Evolutionary conservation across 768 basidiomycete species (phyloP), one percentile per base, ranked within the genome.

Genomic region (Boletus sensibilis): DNA sequence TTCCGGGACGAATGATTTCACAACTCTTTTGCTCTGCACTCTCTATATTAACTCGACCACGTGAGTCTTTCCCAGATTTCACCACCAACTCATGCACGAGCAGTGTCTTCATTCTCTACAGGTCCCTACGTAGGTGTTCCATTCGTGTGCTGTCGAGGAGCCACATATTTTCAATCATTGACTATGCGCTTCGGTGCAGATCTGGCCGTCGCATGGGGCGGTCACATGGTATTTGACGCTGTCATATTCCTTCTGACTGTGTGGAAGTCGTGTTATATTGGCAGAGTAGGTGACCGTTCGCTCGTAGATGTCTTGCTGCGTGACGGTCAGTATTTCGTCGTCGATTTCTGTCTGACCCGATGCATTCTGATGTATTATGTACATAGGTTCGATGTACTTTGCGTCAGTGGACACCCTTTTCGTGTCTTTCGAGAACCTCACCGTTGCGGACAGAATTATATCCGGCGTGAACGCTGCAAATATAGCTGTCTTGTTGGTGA

Each of bases 191-290:
- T 42, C 1, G 21, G 25, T 11, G 18, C 25, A 65, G 63, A 52
- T 23, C n/a, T 50, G 2, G 56, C 54, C 1, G 21, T 53, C 34
- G 54, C 29, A 2, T 65, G 61, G 55, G 25, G 46, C 9, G 44
- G 46, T 18, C 56, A 63, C 35, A 50, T 71, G 21, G 43, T 51
- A 11, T 69, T 68, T 40, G 67, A 69, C 27, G 14, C 52, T 11
- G 21, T 62, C 40, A 45, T 67, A 18, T 69, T 70, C 53, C 12
- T 42, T 18, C 46, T 71, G 8, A 71, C 63, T 4, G 31, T 66
- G 4, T 55, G 58, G 56, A 63, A 44, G 49, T 51, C 60, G 1
- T 55, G 23, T n/a, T 27, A 35, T 39, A 27, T 57, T 29, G 34
- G 63, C 2, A 56, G 1, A n/a, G 4, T 27, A 16, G 50, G 60